Evolutionary conservation across 2,329 filamentous ascomycete species (phyloP).

Genomic region (Fusarium transvaalense): DNA sequence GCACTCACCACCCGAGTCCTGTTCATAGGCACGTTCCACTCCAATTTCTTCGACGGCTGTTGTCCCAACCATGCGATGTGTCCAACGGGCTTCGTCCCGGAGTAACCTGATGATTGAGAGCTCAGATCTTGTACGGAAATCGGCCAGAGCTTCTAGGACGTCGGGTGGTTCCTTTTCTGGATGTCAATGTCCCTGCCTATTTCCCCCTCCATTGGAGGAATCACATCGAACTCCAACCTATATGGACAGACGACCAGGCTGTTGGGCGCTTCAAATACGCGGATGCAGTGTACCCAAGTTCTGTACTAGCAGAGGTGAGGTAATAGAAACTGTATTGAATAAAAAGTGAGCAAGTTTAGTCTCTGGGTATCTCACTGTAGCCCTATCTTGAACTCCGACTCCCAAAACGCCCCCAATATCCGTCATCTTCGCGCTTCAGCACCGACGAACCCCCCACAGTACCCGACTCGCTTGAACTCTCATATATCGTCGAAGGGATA

Average conservation of each 20-base stretch:
- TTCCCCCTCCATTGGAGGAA: not conserved
- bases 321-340: not conserved
- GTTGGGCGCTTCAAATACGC: not conserved
- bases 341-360: slow-evolving; percentile 12
- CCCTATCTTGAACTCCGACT: slow-evolving; percentile 15
- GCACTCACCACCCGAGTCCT: not conserved
- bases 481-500: not conserved
- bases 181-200: not conserved
- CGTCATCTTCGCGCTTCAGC: not conserved
- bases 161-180: not conserved
- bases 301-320: not conserved
- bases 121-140: fast-evolving
- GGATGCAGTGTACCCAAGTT: not conserved
- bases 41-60: not conserved
- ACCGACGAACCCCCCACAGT: not conserved
- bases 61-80: too few species aligned
- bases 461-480: too few species aligned
- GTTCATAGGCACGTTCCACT: not conserved
- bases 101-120: too few species aligned
- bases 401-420: slow-evolving; percentile 14
- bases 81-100: not conserved
- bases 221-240: not conserved
- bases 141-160: not conserved
- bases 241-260: too few species aligned
- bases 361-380: slow-evolving; percentile 34